phyloP scores from a whole-genome alignment of 805 yeast species.

The Schwanniomyces yamadae region DNA sequence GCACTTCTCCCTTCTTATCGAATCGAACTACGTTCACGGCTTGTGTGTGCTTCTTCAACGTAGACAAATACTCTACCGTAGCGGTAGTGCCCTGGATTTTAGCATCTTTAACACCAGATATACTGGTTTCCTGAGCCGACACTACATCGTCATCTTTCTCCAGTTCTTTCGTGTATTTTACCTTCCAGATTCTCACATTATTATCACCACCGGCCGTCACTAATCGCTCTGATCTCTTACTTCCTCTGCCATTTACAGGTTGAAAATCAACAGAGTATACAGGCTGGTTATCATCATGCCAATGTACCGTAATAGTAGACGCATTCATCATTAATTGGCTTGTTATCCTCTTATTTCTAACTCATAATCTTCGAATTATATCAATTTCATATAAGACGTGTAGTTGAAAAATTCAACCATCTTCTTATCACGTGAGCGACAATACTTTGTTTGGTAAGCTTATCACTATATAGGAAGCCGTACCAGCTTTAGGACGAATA shows the following conservation, averaged over 20 bases:
- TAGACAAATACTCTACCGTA: conserved; percentile 71
- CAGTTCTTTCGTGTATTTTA: conserved; percentile 9
- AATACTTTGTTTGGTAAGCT: no score
- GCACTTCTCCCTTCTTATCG: conserved; percentile 60
- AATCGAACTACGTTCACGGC: conserved; percentile 92
- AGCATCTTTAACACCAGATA: not conserved
- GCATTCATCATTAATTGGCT: conserved; percentile 28
- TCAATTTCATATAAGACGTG: no score
- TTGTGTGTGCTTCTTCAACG: conserved; percentile 84
- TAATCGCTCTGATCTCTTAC: conserved; percentile 43
- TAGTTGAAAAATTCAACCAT: no score
- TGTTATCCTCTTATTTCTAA: no score
- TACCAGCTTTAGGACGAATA: no score
- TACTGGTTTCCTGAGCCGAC: not conserved
- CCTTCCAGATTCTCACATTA: conserved; percentile 65
- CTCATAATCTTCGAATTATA: no score
- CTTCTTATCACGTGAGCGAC: no score
- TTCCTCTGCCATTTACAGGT: conserved; percentile 24
- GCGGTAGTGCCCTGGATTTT: not conserved
- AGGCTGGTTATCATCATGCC: conserved; percentile 77
- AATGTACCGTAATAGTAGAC: conserved; percentile 56
- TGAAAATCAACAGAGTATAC: conserved; percentile 69
- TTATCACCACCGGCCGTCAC: conserved; percentile 96
- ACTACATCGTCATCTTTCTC: conserved; percentile 2
- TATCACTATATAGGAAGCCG: no score